Percentiles rank a stretch among this genome's conserved stretches.
Evolutionary conservation across 192 early-diverging fungal species (phyloP).

Genomic region (Backusella parvicylindrica): DNA sequence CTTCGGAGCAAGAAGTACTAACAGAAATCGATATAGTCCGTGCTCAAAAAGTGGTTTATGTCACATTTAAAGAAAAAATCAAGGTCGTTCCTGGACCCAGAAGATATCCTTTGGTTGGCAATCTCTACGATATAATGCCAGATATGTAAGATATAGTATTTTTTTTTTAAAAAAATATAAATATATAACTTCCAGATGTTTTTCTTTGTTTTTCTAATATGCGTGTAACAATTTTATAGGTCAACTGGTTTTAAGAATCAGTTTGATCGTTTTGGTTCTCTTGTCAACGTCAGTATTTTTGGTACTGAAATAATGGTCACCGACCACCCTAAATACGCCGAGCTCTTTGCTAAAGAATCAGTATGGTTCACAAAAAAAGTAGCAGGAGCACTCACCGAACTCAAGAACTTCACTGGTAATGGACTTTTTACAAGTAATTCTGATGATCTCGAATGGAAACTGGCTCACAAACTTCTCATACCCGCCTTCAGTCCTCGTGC

Average conservation of each 20-base stretch:
- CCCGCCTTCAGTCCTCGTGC: conserved; percentile 49
- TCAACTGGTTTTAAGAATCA: conserved; percentile 10
- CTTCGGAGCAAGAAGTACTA: neutral
- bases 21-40: conserved; percentile 11
- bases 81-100: conserved; percentile 8
- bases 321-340: conserved; percentile 39
- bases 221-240: conserved; percentile 7
- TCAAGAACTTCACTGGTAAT: conserved; percentile 41
- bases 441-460: conserved; percentile 47
- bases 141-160: conserved; percentile 15
- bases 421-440: conserved; percentile 50
- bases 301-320: conserved; percentile 21
- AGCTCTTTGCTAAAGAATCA: conserved; percentile 39
- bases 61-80: conserved; percentile 12
- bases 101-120: conserved; percentile 13
- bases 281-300: conserved; percentile 25
- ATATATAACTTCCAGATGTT: neutral
- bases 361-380: conserved; percentile 50
- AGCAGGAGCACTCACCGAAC: conserved; percentile 25
- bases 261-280: conserved; percentile 35
- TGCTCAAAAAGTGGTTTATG: conserved; percentile 13
- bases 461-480: conserved; percentile 57
- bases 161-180: neutral
- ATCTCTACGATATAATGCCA: conserved; percentile 15
- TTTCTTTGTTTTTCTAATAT: neutral